Base-by-base conservation (phyloP, 2,329 filamentous ascomycete genomes). In the Xylaria sp. region DNA sequence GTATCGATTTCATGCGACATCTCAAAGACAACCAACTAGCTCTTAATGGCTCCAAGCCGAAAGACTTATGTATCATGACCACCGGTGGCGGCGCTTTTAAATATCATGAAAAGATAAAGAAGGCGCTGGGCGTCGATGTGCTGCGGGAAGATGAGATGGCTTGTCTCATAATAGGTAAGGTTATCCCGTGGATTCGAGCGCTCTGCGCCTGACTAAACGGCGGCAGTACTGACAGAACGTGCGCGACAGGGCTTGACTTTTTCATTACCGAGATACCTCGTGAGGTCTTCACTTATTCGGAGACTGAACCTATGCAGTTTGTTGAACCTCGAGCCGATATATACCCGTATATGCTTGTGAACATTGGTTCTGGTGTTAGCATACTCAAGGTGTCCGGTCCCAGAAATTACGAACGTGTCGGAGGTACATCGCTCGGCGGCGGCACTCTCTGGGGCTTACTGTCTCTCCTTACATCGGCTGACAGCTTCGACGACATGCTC, bases 231-330 rank as follows among this genome's bases (percentile, higher is more conserved):
- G 15, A 66, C 43, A 25, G 35, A 9, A 21, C 7, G 21, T n/a
- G n/a, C 38, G 47, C 25, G 33, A 65, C 70, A 92, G 93, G 94
- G 12, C 88, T 99, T 45, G 95, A 99, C 76, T 99, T 98, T 80
- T 98, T 99, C 83, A 98, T 98, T 74, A 96, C 92, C 68, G 94
- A 98, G 76, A 98, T 99, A 63, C 95, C 95, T 19, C 88, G 91
- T 70, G 95, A 99, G 78, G 94, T 99, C 57, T 99, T 99, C 74
- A 97, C 93, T 19, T 98, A 98, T 78, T 94, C 91, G 74, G 94
- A 96, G 76, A 86, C 87, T 35, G 89, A 95, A 70, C 93, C 94
- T 4, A 96, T 97, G 91, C 87, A 92, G 72, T 98, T 97, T 74
- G 88, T 90, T 68, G 87, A 89, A 64, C 88, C 92, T 1, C 82